Conservation (phyloP, 2,329 filamentous ascomycete genomes). For the Penicillium aurantiogriseum region DNA sequence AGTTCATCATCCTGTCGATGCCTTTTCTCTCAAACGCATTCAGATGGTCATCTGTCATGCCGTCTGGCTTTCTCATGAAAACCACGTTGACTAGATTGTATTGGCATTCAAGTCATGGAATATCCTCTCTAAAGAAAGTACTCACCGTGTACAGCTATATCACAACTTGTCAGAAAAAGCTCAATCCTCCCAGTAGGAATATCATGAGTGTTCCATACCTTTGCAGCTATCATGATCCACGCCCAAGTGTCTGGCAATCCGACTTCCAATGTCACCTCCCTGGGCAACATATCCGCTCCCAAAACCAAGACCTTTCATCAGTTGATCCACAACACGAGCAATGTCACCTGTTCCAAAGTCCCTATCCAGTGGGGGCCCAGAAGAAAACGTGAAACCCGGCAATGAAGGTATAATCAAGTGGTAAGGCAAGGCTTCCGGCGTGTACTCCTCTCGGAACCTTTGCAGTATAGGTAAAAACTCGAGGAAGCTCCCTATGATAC, state of each 20-base stretch:
- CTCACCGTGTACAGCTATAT: conserved; percentile 31
- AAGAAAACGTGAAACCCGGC: conserved; percentile 33
- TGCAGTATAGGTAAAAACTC: conserved; percentile 35
- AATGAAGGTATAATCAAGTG: conserved; percentile 35
- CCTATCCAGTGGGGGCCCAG: conserved; percentile 28
- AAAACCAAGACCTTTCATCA: conserved; percentile 34
- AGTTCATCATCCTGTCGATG: conserved; percentile 20
- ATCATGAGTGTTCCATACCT: conserved; percentile 17
- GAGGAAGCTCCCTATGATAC: conserved; percentile 30
- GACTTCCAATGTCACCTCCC: conserved; percentile 35
- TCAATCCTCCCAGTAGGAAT: not conserved
- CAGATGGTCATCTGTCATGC: conserved; percentile 23
- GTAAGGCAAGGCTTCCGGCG: conserved; percentile 28
- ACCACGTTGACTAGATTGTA: conserved; percentile 29
- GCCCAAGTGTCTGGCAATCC: conserved; percentile 23
- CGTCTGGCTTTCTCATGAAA: conserved; percentile 25
- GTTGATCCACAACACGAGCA: conserved; percentile 28
- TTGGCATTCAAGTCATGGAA: conserved; percentile 4
- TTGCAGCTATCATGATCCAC: conserved; percentile 32
- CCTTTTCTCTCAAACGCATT: conserved; percentile 32
- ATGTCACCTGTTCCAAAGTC: conserved; percentile 26
- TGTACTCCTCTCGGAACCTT: conserved; percentile 28
- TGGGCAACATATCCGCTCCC: conserved; percentile 32
- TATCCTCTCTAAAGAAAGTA: not conserved
- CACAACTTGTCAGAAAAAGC: not conserved